Evolutionary conservation across 2,329 filamentous ascomycete genomes (phyloP).

Genomic region (Sporothrix humicola): DNA sequence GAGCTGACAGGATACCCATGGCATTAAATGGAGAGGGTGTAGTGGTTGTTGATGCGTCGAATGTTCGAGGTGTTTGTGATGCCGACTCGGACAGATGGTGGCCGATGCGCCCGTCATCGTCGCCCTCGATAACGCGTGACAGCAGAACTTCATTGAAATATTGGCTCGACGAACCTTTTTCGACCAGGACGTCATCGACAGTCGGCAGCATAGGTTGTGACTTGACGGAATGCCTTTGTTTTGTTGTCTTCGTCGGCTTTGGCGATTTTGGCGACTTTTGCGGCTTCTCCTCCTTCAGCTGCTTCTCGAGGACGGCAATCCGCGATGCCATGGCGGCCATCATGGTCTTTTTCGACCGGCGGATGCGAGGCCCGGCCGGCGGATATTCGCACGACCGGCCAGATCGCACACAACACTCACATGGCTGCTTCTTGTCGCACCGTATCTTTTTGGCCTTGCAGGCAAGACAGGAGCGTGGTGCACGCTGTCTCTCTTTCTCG

Average conservation of each 20-base stretch:
- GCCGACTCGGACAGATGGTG: neutral
- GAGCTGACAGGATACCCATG: neutral
- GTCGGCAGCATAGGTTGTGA: neutral
- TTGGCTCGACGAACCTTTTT: slow-evolving; percentile 17
- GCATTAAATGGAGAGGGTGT: slow-evolving; percentile 1
- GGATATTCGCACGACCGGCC: slow-evolving; percentile 14
- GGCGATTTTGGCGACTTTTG: neutral
- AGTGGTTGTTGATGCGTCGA: neutral
- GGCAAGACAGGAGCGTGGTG: neutral
- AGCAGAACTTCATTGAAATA: slow-evolving; percentile 17
- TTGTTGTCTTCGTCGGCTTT: neutral
- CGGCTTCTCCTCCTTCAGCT: neutral
- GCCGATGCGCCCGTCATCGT: slow-evolving; percentile 4
- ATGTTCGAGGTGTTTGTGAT: neutral
- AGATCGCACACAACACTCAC: neutral
- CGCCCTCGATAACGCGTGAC: neutral
- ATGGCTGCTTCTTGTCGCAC: slow-evolving; percentile 17
- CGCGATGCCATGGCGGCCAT: slow-evolving; percentile 8
- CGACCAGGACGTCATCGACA: neutral
- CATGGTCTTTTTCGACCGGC: slow-evolving; percentile 10
- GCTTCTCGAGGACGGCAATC: neutral
- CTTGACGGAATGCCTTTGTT: neutral
- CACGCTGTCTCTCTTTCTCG: neutral
- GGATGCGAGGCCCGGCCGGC: neutral
- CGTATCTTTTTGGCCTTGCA: slow-evolving; percentile 15